Evolutionary conservation across 2,329 filamentous ascomycete species (phyloP).

Genomic region (Trichoderma afroharzianum): DNA sequence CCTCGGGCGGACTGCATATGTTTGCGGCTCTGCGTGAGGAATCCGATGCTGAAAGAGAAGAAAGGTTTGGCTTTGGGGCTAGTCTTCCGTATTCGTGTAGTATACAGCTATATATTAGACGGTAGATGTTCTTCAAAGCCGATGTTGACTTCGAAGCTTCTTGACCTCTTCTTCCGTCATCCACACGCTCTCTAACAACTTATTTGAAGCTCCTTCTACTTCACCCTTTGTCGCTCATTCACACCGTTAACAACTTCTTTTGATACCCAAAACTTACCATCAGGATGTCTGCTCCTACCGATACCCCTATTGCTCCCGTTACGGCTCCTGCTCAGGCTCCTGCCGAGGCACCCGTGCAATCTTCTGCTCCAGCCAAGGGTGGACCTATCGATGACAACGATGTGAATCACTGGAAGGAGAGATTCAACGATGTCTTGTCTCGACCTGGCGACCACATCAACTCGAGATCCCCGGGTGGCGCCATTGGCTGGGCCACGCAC

Average conservation of each 20-base stretch:
- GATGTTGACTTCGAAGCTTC: neutral
- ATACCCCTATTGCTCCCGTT: neutral
- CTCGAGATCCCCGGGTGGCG: slow-evolving; percentile 36
- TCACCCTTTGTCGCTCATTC: slow-evolving; percentile 9
- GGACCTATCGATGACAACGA: slow-evolving; percentile 42
- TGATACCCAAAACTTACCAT: slow-evolving; percentile 2
- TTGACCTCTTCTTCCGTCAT: neutral
- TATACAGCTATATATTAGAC: neutral
- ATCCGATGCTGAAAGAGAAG: neutral
- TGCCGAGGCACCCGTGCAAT: neutral
- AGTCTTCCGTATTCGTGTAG: neutral
- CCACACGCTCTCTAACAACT: slow-evolving; percentile 1
- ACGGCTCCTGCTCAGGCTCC: neutral
- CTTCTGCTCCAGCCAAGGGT: slow-evolving; percentile 16
- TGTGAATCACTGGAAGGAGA: slow-evolving; percentile 42
- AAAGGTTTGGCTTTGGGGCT: neutral
- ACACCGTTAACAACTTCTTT: neutral
- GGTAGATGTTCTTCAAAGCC: neutral
- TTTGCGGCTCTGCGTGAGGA: neutral
- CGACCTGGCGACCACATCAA: slow-evolving; percentile 41
- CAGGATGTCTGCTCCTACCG: slow-evolving; percentile 11
- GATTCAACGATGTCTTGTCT: slow-evolving; percentile 42
- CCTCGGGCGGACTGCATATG: neutral
- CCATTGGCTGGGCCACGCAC: slow-evolving; percentile 37
- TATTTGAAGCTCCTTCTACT: neutral